Base-by-base conservation (phyloP, 1,284 basidiomycete species). In the Inonotus hispidus region DNA sequence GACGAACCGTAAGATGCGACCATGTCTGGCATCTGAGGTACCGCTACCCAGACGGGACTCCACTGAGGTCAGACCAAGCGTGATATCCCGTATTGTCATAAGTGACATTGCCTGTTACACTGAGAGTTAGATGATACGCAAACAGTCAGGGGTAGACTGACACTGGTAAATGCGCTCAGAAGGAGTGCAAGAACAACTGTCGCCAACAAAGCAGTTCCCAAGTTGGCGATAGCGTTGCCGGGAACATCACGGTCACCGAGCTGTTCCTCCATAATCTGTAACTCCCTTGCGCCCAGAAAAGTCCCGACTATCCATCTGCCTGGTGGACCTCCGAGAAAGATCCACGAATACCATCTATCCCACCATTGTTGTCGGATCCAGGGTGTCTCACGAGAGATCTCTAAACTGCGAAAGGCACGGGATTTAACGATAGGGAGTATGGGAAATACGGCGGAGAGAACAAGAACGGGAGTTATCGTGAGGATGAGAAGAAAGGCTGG, bases 301-400 rank as follows among this genome's bases (percentile, higher is more conserved):
- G 70, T 71, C 6, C 80, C 81, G 57, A 79, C 68, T 29, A 77
- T 62, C 71, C 75, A 81, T 52, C 80, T 72, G 11, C 81, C 81
- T 11, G 75, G 64, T 29, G 81, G 81, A 6, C 81, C 81, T 27
- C 75, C 78, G 38, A 77, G 70, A 45, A 81, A 68, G 39, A 80
- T 69, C 79, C 80, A 82, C 2, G 80, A 82, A 16, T 77, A 77
- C 61, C 71, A 73, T 56, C 76, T 75, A 58, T 77, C 68, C 81
- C 81, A 83, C 81, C 81, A 83, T 1, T 73, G 59, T 38, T 66
- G 52, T 8, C 62, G 68, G 14, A 72, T 68, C 73, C 74, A 76
- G 27, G 69, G 14, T 65, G 77, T 73, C 2, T 66, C 57, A 41
- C 68, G 71, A 1, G 81, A 82, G 1, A 67, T 65, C 2, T 53